A percentile compares a stretch with the other conserved stretches of the same genome.
Evolutionary conservation across 495 filamentous ascomycete genomes (phyloP).

Genomic region (Neurospora tetrasperma): DNA sequence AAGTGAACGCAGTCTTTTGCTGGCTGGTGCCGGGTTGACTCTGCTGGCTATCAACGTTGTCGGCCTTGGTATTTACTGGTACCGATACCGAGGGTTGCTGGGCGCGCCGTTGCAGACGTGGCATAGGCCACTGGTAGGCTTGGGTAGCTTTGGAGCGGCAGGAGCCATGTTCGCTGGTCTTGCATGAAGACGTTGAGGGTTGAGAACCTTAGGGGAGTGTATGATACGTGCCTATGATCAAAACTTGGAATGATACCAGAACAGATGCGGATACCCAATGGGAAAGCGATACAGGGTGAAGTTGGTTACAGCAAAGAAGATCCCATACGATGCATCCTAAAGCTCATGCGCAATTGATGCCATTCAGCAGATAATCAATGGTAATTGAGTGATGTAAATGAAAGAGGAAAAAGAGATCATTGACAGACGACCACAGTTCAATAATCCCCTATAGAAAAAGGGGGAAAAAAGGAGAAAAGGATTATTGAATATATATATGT

Average conservation of each 20-base stretch:
- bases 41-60: constrained; percentile 12
- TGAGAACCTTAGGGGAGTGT: neutral
- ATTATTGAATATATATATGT: too few relatives aligned
- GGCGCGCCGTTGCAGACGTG: constrained; percentile 28
- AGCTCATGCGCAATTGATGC: neutral
- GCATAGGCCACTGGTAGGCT: constrained; percentile 10
- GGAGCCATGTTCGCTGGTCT: constrained; percentile 21
- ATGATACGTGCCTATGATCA: neutral
- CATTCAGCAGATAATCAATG: neutral
- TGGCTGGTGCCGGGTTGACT: constrained; percentile 14
- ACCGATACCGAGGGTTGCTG: constrained; percentile 17
- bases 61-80: constrained; percentile 9
- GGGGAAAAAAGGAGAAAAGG: too few relatives aligned
- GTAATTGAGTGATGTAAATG: neutral
- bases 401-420: neutral
- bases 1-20: constrained; percentile 7
- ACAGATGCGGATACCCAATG: neutral
- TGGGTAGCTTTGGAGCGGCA: constrained; percentile 25
- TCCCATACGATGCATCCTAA: neutral
- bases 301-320: neutral
- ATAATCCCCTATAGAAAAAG: too few relatives aligned
- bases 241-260: neutral
- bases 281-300: neutral
- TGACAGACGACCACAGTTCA: neutral
- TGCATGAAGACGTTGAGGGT: neutral